A percentile compares a stretch with the other conserved stretches of the same genome.
Conservation (phyloP, 176 grass and related monocot genomes). For the Melocanna baccifera region DNA sequence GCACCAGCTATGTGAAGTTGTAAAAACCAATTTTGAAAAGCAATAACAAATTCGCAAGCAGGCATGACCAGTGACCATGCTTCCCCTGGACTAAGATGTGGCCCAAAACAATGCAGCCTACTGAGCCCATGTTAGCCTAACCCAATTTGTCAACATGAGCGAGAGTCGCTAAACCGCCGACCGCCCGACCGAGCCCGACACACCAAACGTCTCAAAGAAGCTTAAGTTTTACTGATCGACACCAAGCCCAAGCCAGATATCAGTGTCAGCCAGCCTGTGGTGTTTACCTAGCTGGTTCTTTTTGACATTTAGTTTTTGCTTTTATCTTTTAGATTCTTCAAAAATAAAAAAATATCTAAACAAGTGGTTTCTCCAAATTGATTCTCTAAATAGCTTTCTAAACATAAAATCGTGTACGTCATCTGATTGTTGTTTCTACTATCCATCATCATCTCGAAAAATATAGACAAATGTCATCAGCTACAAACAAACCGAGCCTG, state of each 20-base stretch:
- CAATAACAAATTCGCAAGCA: background rate
- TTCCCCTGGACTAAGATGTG: background rate
- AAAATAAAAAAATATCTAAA: no score
- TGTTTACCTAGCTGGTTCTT: background rate
- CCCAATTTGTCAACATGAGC: no score
- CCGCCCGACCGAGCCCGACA: background rate
- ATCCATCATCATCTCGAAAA: no score
- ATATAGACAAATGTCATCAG: no score
- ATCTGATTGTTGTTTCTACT: no score
- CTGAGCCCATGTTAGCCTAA: background rate
- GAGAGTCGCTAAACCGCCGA: background rate
- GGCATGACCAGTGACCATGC: background rate
- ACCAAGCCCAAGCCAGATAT: background rate
- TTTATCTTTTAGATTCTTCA: no score
- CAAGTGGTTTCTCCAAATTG: no score
- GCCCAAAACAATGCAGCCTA: background rate
- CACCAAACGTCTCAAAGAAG: background rate
- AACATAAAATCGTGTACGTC: fast-evolving
- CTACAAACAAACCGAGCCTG: background rate
- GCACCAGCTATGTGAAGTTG: background rate
- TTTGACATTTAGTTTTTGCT: no score
- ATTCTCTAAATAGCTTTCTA: no score
- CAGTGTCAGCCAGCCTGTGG: background rate
- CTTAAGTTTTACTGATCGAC: background rate
- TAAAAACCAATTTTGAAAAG: background rate